phyloP scores from a whole-genome alignment of 306 rosid genomes.

The Trifolium pratense region DNA sequence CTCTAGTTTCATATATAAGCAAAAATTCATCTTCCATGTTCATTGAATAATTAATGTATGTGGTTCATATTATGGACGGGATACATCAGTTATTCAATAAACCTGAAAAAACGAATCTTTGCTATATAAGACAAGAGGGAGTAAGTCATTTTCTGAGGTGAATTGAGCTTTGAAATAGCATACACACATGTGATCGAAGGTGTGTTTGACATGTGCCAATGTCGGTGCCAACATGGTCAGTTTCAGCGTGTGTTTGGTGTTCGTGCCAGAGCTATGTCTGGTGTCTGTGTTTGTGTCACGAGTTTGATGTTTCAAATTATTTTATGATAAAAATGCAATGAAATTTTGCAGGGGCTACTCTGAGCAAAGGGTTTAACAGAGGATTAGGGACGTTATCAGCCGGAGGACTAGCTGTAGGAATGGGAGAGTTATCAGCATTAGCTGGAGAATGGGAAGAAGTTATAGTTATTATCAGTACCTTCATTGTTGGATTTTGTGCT shows the following conservation, averaged over 20 bases:
- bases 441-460: slow-evolving; percentile 82
- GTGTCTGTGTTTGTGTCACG: too few species aligned
- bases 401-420: slow-evolving; percentile 86
- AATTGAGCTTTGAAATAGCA: not conserved
- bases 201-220: not conserved
- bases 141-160: not conserved
- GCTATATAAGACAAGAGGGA: too few species aligned
- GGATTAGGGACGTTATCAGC: slow-evolving; percentile 91
- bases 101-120: too few species aligned
- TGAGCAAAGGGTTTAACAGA: slow-evolving; percentile 91
- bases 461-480: slow-evolving; percentile 49
- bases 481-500: slow-evolving; percentile 9
- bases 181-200: not conserved
- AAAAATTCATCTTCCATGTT: too few species aligned
- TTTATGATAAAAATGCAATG: not conserved
- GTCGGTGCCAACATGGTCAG: too few species aligned
- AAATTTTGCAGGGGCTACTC: slow-evolving; percentile 79
- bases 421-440: slow-evolving; percentile 67
- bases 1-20: too few species aligned
- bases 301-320: not conserved
- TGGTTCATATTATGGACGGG: too few species aligned
- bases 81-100: too few species aligned
- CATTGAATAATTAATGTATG: too few species aligned
- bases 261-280: too few species aligned
- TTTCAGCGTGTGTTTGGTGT: too few species aligned